Evolutionary conservation across 2,329 filamentous ascomycete species (phyloP).

Genomic region (Diaporthe australafricana): DNA sequence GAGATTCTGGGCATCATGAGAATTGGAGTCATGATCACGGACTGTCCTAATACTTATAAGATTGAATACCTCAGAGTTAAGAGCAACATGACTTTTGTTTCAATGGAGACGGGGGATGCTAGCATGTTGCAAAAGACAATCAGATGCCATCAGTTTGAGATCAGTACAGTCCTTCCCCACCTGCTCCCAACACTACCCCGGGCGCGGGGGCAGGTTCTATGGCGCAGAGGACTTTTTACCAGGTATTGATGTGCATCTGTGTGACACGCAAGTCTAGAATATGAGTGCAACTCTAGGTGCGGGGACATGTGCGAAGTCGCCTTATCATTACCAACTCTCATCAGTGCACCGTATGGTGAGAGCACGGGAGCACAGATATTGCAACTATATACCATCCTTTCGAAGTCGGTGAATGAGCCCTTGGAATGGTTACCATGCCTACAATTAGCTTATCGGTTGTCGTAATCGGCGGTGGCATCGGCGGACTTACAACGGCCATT

Average conservation of each 20-base stretch:
- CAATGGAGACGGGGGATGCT: too few relatives aligned
- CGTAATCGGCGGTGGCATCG: constrained; percentile 17
- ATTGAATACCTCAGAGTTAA: too few relatives aligned
- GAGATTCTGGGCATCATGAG: too few relatives aligned
- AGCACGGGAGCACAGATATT: neutral
- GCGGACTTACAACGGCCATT: constrained; percentile 5
- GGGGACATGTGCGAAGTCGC: neutral
- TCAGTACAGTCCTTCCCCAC: neutral
- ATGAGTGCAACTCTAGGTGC: neutral
- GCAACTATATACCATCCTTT: neutral
- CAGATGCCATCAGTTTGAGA: too few relatives aligned
- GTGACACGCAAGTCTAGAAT: neutral
- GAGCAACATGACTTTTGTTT: too few relatives aligned
- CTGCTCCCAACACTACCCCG: neutral
- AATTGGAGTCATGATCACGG: too few relatives aligned
- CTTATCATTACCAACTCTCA: neutral
- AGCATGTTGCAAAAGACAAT: too few relatives aligned
- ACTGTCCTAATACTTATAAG: too few relatives aligned
- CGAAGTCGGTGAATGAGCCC: neutral
- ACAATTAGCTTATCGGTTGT: neutral
- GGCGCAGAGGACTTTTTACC: neutral
- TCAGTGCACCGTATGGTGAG: neutral
- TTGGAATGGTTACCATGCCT: neutral
- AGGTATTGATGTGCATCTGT: neutral
- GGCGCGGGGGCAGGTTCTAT: neutral